phyloP scores from a whole-genome alignment of 2,329 filamentous ascomycete genomes.

The Diplodia corticola region DNA sequence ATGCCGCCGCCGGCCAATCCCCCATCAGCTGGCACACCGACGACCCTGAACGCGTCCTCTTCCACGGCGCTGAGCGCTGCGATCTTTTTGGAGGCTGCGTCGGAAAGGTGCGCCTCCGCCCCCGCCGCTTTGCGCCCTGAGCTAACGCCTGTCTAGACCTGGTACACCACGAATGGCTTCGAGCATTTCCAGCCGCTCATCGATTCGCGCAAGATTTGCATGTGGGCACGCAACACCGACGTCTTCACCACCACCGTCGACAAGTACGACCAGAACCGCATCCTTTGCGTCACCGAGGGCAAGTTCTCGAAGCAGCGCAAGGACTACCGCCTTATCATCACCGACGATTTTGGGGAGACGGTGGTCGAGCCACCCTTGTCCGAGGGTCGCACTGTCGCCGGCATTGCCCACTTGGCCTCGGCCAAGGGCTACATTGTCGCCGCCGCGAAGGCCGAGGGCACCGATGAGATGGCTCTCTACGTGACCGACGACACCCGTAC shows the following conservation, averaged over 20 bases:
- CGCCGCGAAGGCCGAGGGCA: slow-evolving; percentile 75
- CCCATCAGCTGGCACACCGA: slow-evolving; percentile 77
- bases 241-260: slow-evolving; percentile 70
- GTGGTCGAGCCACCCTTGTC: slow-evolving; percentile 72
- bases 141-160: slow-evolving; percentile 41
- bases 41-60: slow-evolving; percentile 82
- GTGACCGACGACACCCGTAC: slow-evolving; percentile 78
- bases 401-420: slow-evolving; percentile 76
- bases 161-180: slow-evolving; percentile 87
- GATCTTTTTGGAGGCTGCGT: slow-evolving; percentile 39
- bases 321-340: slow-evolving; percentile 76
- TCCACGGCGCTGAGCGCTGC: slow-evolving; percentile 57
- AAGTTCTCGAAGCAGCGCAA: slow-evolving; percentile 68
- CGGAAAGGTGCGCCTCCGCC: slow-evolving; percentile 65
- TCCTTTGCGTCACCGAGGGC: slow-evolving; percentile 79
- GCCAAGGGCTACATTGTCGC: slow-evolving; percentile 87
- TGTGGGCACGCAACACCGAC: slow-evolving; percentile 79
- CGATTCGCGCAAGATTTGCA: slow-evolving; percentile 71
- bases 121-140: slow-evolving; percentile 30
- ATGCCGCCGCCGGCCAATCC: slow-evolving; percentile 54
- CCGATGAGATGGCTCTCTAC: slow-evolving; percentile 88
- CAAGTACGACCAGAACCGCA: slow-evolving; percentile 66
- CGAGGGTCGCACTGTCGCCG: slow-evolving; percentile 70
- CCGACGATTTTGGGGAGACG: slow-evolving; percentile 68
- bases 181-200: slow-evolving; percentile 65